Base-by-base conservation (phyloP, 2,329 filamentous ascomycete species). In the Beauveria australis region DNA sequence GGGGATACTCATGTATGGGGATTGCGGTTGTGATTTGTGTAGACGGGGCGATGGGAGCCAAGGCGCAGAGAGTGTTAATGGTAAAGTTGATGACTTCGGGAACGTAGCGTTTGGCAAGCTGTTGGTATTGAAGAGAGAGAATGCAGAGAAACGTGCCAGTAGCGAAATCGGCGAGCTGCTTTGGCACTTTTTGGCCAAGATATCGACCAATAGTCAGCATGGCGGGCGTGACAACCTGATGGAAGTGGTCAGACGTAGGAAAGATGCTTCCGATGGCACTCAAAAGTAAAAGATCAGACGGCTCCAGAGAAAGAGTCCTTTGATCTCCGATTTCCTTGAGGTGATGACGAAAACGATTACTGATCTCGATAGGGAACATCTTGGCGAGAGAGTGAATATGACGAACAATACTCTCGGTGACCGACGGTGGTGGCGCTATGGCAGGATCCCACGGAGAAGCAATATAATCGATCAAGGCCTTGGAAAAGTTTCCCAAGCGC, bases 171-270 rank as follows among this genome's bases (percentile, higher is more conserved):
- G 80, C 75, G 4, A 91, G 73, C 8, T 76, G 79, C 48, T 83
- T 79, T 0, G 91, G 86, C 0, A 87, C 80, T 60, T 86, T 91
- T 67, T 96, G 86, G 1, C 89, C 91, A 28, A 99, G 81, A 74
- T 89, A 97, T 59, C 91, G 85, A 14, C 83, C 84, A 73, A 97
- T 90, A n/a, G 87, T 83, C 5, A 97, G 84, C 74, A 91, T 89
- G 0, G 93, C 89, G 2, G 94, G 94, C 1, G 94, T 99, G 46
- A 91, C 89, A 41, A 97, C 91, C 67, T 94, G 89, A 69, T 99
- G 94, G 74, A 97, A 99, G 74, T 97, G 92, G 74, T 99, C 94
- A 0, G 92, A 97, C 0, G 94, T 96, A 5, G 94, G 92, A 69
- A 96, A 99, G 58, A 95, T 89, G 2, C 86, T 86, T 46, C 88